These are phyloP conservation scores for Trichomonas tenax DNA, from an alignment of 208 protist genomes.

Conservation along the genomic window DNA sequence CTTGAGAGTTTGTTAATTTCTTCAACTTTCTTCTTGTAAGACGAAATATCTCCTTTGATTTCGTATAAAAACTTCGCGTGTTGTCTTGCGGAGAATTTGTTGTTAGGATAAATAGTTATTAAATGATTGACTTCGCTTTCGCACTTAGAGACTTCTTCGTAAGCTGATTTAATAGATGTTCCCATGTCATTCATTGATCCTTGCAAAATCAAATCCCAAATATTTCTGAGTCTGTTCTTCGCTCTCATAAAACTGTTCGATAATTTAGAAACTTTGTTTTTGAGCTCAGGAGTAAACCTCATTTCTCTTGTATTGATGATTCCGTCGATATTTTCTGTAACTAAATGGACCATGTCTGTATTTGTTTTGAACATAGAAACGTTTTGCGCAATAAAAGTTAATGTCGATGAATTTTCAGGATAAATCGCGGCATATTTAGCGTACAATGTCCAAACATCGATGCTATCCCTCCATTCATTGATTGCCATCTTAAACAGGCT, in stretches of 20 bases:
- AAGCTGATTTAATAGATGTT: neutral
- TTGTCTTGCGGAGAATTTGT: neutral
- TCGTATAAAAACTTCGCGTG: neutral
- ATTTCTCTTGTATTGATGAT: neutral
- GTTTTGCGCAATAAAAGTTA: neutral
- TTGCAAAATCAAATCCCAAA: neutral
- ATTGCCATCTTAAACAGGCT: neutral
- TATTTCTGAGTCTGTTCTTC: neutral
- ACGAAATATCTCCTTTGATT: neutral
- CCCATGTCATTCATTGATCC: neutral
- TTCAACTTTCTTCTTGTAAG: neutral
- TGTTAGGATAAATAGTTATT: neutral
- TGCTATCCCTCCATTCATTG: neutral
- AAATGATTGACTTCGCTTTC: neutral
- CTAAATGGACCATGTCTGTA: neutral
- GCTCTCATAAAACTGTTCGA: neutral
- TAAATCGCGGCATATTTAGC: neutral
- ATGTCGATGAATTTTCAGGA: neutral
- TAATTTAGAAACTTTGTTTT: neutral
- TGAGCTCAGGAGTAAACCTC: neutral
- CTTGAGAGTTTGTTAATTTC: neutral
- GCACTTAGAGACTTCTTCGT: neutral
- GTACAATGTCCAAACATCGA: neutral
- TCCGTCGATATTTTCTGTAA: neutral
- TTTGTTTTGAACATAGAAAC: neutral